A percentile compares a stretch with the other conserved stretches of the same genome.
These are phyloP conservation scores for Quercus engelmannii DNA, from an alignment of 306 rosid species.

Conservation along the genomic window DNA sequence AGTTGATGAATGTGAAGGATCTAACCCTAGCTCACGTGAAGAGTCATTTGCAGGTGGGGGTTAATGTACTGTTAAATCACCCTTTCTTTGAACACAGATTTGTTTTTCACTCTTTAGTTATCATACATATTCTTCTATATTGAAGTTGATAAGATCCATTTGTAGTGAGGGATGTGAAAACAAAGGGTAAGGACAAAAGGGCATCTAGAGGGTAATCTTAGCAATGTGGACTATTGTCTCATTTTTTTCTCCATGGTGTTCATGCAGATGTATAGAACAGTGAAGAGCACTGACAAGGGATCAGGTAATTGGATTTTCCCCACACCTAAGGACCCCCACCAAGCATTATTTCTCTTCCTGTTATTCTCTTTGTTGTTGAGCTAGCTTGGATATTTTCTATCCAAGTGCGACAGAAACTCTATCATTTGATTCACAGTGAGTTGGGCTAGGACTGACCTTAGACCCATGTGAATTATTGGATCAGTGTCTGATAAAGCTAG, in stretches of 20 bases:
- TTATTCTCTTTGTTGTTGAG: conserved; percentile 52
- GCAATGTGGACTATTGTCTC: conserved; percentile 35
- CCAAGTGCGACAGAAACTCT: conserved; percentile 36
- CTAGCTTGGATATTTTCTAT: conserved; percentile 14
- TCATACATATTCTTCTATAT: conserved; percentile 15
- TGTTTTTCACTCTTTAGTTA: not conserved
- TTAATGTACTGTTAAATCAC: conserved; percentile 24
- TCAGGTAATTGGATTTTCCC: conserved; percentile 57
- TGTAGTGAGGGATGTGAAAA: conserved; percentile 41
- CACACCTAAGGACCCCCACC: conserved; percentile 28
- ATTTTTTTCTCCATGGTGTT: conserved; percentile 26
- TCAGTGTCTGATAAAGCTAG: conserved; percentile 49
- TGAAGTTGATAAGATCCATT: conserved; percentile 1
- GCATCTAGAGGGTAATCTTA: conserved; percentile 44
- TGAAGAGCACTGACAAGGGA: conserved; percentile 82
- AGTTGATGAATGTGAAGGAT: conserved; percentile 91
- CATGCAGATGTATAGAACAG: conserved; percentile 99
- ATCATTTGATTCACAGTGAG: conserved; percentile 32
- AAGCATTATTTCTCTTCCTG: conserved; percentile 25
- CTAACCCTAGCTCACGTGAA: conserved; percentile 97
- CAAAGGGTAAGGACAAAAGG: conserved; percentile 55
- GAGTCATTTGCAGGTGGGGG: conserved; percentile 95
- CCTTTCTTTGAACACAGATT: conserved; percentile 24
- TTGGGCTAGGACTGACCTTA: conserved; percentile 10
- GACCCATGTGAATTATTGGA: conserved; percentile 48